These are phyloP conservation scores for Melastoma candidum DNA, from an alignment of 441 rosid genomes.

Conservation along the genomic window DNA sequence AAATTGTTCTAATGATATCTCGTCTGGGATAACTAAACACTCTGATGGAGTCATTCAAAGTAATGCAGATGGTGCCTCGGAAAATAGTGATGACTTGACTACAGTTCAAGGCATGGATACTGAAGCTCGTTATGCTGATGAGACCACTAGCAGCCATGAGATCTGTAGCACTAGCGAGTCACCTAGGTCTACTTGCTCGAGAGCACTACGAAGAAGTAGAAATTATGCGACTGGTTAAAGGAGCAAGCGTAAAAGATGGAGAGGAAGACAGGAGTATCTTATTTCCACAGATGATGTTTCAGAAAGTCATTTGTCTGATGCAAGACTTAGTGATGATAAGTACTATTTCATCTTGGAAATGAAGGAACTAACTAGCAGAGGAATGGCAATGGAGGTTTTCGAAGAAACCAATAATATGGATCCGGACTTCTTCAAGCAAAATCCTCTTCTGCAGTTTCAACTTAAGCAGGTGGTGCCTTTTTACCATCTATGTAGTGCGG, in stretches of 20 bases:
- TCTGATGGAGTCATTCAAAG: constrained; percentile 47
- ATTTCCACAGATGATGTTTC: constrained; percentile 32
- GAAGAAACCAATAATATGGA: constrained; percentile 64
- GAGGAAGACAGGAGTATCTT: constrained; percentile 64
- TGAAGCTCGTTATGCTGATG: constrained; percentile 49
- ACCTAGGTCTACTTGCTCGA: constrained; percentile 17
- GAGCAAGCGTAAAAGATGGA: constrained; percentile 87
- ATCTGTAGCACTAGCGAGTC: constrained; percentile 86
- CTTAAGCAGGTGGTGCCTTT: constrained; percentile 61
- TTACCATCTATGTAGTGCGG: too few relatives aligned
- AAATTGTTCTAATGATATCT: constrained; percentile 43
- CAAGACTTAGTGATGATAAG: constrained; percentile 33
- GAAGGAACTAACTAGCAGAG: constrained; percentile 73
- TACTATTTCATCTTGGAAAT: constrained; percentile 61
- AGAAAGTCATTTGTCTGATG: constrained; percentile 14
- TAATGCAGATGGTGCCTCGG: constrained; percentile 30
- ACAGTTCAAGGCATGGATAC: constrained; percentile 35
- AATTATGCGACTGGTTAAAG: constrained; percentile 46
- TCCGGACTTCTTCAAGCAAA: constrained; percentile 56
- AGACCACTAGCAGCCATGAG: constrained; percentile 36
- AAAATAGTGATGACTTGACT: constrained; percentile 31
- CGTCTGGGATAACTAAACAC: constrained; percentile 30
- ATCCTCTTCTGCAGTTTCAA: constrained; percentile 61
- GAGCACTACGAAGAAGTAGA: constrained; percentile 38
- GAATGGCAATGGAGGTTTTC: constrained; percentile 83